Evolutionary conservation across 768 basidiomycete genomes (phyloP), one percentile per base, ranked within the genome.

Genomic region (Lactarius hengduanensis): DNA sequence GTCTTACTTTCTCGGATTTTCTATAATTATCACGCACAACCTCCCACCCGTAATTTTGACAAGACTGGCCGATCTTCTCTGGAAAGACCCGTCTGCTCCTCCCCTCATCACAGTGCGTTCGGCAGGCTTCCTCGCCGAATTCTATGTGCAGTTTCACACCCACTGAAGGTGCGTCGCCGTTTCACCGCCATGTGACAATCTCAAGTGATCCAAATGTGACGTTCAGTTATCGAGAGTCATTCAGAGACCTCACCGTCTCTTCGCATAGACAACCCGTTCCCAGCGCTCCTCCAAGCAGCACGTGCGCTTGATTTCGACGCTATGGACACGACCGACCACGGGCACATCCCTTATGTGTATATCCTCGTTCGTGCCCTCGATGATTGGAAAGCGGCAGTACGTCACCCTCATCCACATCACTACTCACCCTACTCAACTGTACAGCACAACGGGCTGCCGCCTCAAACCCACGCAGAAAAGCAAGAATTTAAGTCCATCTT

Each of bases 201-300:
- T 16, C 65, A 16, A 45, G 56, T 54, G 18, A 43, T 57, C 57
- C 45, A 43, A 61, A 61, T 56, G 50, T 45, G 22, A 34, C 38
- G 34, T 50, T 18, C 64, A 96, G 94, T 97, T 72, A 88, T 96
- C 73, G 92, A 96, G 72, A 91, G 87, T 28, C 94, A 96, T 75
- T 86, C 93, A 0, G 92, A 94, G 71, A 85, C 79, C 22, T 77
- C 82, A 18, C 88, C 83, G 30, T 92, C 85, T 8, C 81, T 98
- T 2, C 89, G 94, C 47, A 88, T 99, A 70, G 92, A 96, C 77
- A 85, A 87, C 66, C 90, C 97, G 0, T 98, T 98, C 81, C 88
- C 91, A 0, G 83, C 86, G 0, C 84, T 99, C 7, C 81, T 89
- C 62, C 82, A 90, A 59, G 88, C 91, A 75, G 86, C 94, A 0